Conservation (phyloP, 2,329 filamentous ascomycete genomes). For the Pseudogymnoascus sp. region DNA sequence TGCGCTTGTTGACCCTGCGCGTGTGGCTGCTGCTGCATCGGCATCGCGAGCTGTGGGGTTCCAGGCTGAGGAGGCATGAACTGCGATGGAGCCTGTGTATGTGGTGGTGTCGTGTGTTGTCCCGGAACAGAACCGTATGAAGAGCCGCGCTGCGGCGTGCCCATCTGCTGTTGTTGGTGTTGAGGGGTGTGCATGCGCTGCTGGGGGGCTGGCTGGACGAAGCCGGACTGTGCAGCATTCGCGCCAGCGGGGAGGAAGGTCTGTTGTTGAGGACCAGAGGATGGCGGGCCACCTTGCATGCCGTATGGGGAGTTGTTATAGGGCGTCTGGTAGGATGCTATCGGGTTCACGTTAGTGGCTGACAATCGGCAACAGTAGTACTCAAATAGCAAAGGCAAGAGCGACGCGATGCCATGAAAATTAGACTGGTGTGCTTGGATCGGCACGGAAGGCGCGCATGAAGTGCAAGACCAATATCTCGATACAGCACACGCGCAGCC, state of each 20-base stretch:
- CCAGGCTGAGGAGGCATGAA: conserved; percentile 18
- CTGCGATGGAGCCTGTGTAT: conserved; percentile 13
- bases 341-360: conserved; percentile 37
- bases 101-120: conserved; percentile 28
- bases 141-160: conserved; percentile 31
- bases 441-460: conserved; percentile 15
- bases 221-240: conserved; percentile 36
- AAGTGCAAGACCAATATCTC: conserved; percentile 12
- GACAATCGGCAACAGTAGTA: conserved; percentile 23
- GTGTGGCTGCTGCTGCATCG: conserved; percentile 15
- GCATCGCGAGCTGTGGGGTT: conserved; percentile 13
- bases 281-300: conserved; percentile 36
- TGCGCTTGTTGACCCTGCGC: conserved; percentile 16
- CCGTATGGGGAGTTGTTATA: conserved; percentile 51
- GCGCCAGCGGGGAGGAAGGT: conserved; percentile 42
- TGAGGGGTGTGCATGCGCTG: conserved; percentile 27
- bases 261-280: conserved; percentile 51
- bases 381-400: conserved; percentile 10
- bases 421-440: conserved; percentile 15
- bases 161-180: conserved; percentile 19
- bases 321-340: conserved; percentile 41
- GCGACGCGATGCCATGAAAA: conserved; percentile 13
- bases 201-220: conserved; percentile 19
- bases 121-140: conserved; percentile 30
- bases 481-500: conserved; percentile 20